Conservation (phyloP, 345 rosid genomes). For the Kernera saxatilis region DNA sequence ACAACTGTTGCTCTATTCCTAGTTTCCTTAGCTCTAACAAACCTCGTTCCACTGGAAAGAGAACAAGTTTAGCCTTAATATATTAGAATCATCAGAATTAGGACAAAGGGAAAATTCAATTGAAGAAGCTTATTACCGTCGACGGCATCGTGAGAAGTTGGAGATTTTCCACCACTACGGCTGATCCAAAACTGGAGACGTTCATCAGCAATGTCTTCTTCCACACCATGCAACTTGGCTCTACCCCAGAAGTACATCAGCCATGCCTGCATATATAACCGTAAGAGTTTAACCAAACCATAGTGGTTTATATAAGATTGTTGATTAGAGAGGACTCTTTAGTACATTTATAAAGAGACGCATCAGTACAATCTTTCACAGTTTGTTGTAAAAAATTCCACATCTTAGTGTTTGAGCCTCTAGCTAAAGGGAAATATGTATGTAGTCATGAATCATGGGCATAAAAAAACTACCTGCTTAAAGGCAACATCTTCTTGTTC, state of each 20-base stretch:
- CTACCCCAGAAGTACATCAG: slow-evolving; percentile 80
- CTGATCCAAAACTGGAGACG: slow-evolving; percentile 69
- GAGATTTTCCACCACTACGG: slow-evolving; percentile 41
- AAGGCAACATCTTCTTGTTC: slow-evolving; percentile 90
- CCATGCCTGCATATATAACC: slow-evolving; percentile 55
- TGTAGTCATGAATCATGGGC: background rate
- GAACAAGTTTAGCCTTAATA: background rate
- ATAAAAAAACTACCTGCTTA: slow-evolving; percentile 55
- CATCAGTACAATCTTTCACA: background rate
- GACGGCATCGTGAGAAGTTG: slow-evolving; percentile 63
- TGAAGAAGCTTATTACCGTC: slow-evolving; percentile 45
- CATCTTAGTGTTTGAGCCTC: background rate
- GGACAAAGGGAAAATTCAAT: background rate
- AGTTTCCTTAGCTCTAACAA: slow-evolving; percentile 73
- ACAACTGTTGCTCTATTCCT: slow-evolving; percentile 76
- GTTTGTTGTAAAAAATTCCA: background rate
- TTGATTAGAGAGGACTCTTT: background rate
- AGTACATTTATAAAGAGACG: background rate
- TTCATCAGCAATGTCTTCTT: slow-evolving; percentile 84
- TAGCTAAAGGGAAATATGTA: background rate
- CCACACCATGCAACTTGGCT: slow-evolving; percentile 63
- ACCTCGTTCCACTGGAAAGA: slow-evolving; percentile 65
- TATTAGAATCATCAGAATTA: background rate
- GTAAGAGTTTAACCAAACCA: background rate
- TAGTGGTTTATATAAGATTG: background rate